Evolutionary conservation across 768 basidiomycete genomes (phyloP), one percentile per base, ranked within the genome.

Genomic region (Boletus rufocinnamomeus): DNA sequence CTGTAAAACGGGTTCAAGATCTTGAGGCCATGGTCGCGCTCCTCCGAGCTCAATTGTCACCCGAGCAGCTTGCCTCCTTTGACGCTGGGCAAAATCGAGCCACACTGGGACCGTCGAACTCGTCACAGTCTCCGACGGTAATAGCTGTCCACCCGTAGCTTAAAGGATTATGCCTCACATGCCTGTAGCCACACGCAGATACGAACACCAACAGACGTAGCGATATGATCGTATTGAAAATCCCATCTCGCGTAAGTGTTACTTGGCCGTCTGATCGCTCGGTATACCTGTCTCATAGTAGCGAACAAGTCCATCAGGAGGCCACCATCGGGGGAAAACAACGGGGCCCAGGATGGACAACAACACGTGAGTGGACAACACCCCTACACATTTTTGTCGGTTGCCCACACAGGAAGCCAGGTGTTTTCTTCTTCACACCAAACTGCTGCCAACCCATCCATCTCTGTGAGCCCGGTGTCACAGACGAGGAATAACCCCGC

Each of bases 211-310:
- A 52, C 47, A 69, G 57, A 38, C 63, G 63, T n/a, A 65, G 28
- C 40, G 69, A 69, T 5, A 40, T 53, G 61, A 66, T 70, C 44
- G 23, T 66, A 9, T 44, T 66, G 34, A 68, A 61, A 58, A 69
- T 70, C 0, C 68, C 68, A 35, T 61, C 40, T 49, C 66, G 56
- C 23, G 68, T 70, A 25, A 60, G 64, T 51, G 28, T 43, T 45
- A 34, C 21, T 41, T 25, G 4, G 4, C 30, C 19, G 3, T 50
- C 35, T 54, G 8, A 35, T 45, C 32, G 17, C 17, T 41, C 19
- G 19, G 30, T 40, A 25, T 41, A n/a, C 14, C 34, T 13, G 30
- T 58, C 52, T 59, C 50, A 63, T 49, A 21, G 40, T 40, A 21
- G 23, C 8, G 30, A 56, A 41, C 21, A 58, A 68, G 64, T 38